phyloP scores from a whole-genome alignment of 2,329 filamentous ascomycete genomes.

The Madurella fahalii region DNA sequence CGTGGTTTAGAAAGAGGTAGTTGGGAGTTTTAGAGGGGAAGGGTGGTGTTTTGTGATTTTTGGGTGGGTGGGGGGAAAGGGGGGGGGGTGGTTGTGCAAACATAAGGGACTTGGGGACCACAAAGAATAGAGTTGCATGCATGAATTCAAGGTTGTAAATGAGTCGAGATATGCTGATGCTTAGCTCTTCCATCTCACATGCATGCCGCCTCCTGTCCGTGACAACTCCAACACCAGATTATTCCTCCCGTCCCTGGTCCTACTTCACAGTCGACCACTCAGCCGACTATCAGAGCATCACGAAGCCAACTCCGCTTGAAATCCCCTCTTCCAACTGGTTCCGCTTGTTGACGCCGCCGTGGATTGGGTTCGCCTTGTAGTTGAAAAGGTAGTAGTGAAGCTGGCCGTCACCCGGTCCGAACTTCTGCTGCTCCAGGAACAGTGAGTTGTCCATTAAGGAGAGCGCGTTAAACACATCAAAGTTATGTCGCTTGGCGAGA shows the following conservation, averaged over 20 bases:
- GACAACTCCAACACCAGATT: not conserved
- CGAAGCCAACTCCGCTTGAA: conserved; percentile 83
- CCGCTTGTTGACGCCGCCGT: conserved; percentile 75
- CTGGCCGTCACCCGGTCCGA: conserved; percentile 89
- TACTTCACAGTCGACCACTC: not conserved
- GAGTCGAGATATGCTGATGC: too few relatives aligned
- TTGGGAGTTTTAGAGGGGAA: too few relatives aligned
- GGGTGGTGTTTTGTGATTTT: too few relatives aligned
- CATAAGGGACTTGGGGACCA: too few relatives aligned
- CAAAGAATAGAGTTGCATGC: too few relatives aligned
- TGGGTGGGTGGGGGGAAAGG: too few relatives aligned
- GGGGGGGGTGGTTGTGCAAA: too few relatives aligned
- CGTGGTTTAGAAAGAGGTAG: not conserved
- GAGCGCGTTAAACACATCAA: conserved; percentile 96
- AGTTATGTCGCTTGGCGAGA: conserved; percentile 75
- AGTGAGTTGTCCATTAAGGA: conserved; percentile 91
- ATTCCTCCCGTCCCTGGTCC: not conserved
- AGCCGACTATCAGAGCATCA: conserved; percentile 54
- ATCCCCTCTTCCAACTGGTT: conserved; percentile 73
- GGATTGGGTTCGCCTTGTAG: conserved; percentile 81
- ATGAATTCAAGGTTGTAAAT: too few relatives aligned
- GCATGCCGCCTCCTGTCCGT: too few relatives aligned
- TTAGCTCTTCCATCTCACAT: too few relatives aligned
- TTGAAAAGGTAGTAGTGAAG: conserved; percentile 98
- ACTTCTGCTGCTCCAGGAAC: conserved; percentile 91